Evolutionary conservation across 2,329 filamentous ascomycete genomes (phyloP).

Genomic region (Alternaria sp.): DNA sequence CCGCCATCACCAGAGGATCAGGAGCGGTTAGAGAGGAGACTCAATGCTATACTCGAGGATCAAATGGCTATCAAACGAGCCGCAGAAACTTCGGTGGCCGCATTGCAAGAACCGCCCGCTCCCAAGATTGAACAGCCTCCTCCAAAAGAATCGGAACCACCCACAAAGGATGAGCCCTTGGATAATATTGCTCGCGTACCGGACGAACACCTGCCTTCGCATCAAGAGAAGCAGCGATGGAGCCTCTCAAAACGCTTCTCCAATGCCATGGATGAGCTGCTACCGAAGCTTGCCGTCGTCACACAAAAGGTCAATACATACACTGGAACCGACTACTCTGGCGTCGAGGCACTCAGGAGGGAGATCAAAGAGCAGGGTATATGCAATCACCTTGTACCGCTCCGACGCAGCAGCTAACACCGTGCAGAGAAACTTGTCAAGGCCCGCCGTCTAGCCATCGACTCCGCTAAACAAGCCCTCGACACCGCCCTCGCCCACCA

Average conservation of each 20-base stretch:
- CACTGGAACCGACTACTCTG: slow-evolving; percentile 84
- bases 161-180: slow-evolving; percentile 22
- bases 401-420: slow-evolving; percentile 14
- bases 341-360: slow-evolving; percentile 84
- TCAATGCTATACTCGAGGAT: slow-evolving; percentile 21
- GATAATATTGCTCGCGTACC: slow-evolving; percentile 46
- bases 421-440: slow-evolving; percentile 65
- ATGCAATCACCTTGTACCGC: too few species aligned
- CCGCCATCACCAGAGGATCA: slow-evolving; percentile 26
- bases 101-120: slow-evolving; percentile 5
- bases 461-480: slow-evolving; percentile 76
- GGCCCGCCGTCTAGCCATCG: slow-evolving; percentile 68
- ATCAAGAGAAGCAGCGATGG: slow-evolving; percentile 63
- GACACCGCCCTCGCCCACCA: slow-evolving; percentile 84
- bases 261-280: slow-evolving; percentile 85
- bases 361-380: slow-evolving; percentile 75
- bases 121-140: slow-evolving; percentile 13
- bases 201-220: slow-evolving; percentile 60
- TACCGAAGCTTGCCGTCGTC: slow-evolving; percentile 83
- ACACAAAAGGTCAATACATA: slow-evolving; percentile 91
- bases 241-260: slow-evolving; percentile 69
- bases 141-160: slow-evolving; percentile 10
- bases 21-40: slow-evolving; percentile 24
- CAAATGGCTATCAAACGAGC: slow-evolving; percentile 16
- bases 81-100: slow-evolving; percentile 12